Base-by-base conservation (phyloP, 2,329 filamentous ascomycete genomes). In the Colletotrichum musicola region DNA sequence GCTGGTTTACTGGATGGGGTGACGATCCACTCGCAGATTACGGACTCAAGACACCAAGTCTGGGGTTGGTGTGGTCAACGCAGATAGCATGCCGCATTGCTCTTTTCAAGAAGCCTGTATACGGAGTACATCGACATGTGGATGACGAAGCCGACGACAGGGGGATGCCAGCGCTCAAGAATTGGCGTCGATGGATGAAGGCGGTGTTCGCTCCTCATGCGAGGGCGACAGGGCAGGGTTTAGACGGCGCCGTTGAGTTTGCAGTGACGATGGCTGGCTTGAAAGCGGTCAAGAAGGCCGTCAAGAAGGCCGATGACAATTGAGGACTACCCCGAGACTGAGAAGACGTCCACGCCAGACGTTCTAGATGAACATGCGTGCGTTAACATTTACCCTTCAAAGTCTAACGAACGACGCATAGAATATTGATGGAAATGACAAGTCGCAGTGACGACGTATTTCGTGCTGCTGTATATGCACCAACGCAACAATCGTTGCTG, bases 1-100 rank as follows among this genome's bases (percentile, higher is more conserved):
- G 93, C 50, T 98, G 95, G 89, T 97, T 98, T 81, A 97, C 95
- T 4, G 95, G 96, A 71, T 98, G 96, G 95, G 94, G 95, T 22
- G 93, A 97, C 77, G 85, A 90, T 64, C 82, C 85, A 16, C 74
- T 80, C 27, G 78, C 81, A 20, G 75, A 80, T 13, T 78, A 82
- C 56, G 79, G 81, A 27, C 81, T 92, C 63, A 98, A 98, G 81
- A 97, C 93, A 0, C 95, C 95, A 0, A 93, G 93, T 6, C 81
- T 98, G 25, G 95, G 95, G 0, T 85, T 97, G 7, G 92, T 97
- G 12, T 98, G 95, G 95, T 90, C 93, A 3, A 95, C 94, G 35
- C 95, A 98, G 82, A 89, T 98, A 56, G 89, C 93, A 1, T 91
- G 90, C 73, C 91, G 95, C 12, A 89, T 98, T 68, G 94, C 92